Evolutionary conservation across 345 rosid species (phyloP).

Genomic region (Durio zibethinus): DNA sequence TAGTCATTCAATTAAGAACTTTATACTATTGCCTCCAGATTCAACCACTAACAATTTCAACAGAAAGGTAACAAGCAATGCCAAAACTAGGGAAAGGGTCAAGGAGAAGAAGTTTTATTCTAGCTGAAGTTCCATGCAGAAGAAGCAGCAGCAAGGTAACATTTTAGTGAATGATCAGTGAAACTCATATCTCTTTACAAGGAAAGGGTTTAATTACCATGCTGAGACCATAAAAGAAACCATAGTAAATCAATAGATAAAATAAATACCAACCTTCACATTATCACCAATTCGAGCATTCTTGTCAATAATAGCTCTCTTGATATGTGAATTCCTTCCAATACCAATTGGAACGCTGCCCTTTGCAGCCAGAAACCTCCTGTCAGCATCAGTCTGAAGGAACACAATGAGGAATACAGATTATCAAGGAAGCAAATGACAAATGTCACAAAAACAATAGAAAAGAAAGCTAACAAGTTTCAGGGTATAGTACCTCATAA

Average conservation of each 20-base stretch:
- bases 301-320: slow-evolving; percentile 95
- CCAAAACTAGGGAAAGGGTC: background rate
- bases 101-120: background rate
- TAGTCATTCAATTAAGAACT: background rate
- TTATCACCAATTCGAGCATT: slow-evolving; percentile 90
- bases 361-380: slow-evolving; percentile 40
- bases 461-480: background rate
- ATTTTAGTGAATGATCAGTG: background rate
- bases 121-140: background rate
- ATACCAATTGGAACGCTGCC: slow-evolving; percentile 96
- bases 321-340: slow-evolving; percentile 80
- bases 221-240: background rate
- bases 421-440: background rate
- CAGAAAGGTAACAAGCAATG: background rate
- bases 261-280: slow-evolving; percentile 59
- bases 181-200: background rate
- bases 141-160: background rate
- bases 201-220: background rate
- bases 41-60: background rate
- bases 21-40: background rate
- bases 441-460: background rate
- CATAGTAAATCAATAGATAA: background rate
- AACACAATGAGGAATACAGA: background rate
- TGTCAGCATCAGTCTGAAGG: slow-evolving; percentile 16
- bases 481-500: slow-evolving; percentile 24